Evolutionary conservation across 495 filamentous ascomycete species (phyloP).

Genomic region (Alectoria sarmentosa): DNA sequence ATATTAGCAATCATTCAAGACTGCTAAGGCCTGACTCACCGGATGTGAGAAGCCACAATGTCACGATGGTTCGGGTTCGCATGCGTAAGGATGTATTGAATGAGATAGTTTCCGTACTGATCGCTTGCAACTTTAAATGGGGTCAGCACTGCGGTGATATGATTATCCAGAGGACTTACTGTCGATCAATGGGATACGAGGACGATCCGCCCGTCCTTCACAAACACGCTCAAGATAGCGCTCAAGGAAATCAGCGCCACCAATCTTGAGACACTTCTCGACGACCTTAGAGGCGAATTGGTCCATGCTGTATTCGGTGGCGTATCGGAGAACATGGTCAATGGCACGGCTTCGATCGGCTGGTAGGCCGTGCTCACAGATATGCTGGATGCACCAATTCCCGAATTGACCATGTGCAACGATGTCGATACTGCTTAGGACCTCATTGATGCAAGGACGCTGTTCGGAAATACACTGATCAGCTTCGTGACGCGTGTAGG

Average conservation of each 20-base stretch:
- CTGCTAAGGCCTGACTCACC: constrained; percentile 37
- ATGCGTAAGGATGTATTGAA: constrained; percentile 93
- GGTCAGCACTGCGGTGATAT: constrained; percentile 29
- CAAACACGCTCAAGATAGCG: constrained; percentile 92
- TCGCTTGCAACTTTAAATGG: constrained; percentile 69
- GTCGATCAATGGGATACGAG: constrained; percentile 95
- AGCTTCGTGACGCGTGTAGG: constrained; percentile 12
- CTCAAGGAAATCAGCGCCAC: constrained; percentile 80
- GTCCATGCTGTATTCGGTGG: constrained; percentile 96
- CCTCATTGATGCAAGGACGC: constrained; percentile 96
- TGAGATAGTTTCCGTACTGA: constrained; percentile 97
- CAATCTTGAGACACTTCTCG: constrained; percentile 98
- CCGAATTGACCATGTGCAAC: constrained; percentile 98
- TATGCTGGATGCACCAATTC: constrained; percentile 99
- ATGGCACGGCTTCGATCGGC: constrained; percentile 87
- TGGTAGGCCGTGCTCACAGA: constrained; percentile 93
- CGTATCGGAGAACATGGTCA: constrained; percentile 88
- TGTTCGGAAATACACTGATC: constrained; percentile 39
- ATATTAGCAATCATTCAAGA: constrained; percentile 16
- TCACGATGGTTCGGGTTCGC: constrained; percentile 82
- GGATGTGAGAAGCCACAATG: constrained; percentile 84
- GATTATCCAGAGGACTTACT: constrained; percentile 45
- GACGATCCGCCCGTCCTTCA: constrained; percentile 81
- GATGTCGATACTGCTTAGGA: constrained; percentile 86
- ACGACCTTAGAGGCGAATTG: constrained; percentile 99